Percentiles rank a stretch among this genome's conserved stretches.
Evolutionary conservation across 495 filamentous ascomycete genomes (phyloP).

Genomic region (Haplographium delicatum): DNA sequence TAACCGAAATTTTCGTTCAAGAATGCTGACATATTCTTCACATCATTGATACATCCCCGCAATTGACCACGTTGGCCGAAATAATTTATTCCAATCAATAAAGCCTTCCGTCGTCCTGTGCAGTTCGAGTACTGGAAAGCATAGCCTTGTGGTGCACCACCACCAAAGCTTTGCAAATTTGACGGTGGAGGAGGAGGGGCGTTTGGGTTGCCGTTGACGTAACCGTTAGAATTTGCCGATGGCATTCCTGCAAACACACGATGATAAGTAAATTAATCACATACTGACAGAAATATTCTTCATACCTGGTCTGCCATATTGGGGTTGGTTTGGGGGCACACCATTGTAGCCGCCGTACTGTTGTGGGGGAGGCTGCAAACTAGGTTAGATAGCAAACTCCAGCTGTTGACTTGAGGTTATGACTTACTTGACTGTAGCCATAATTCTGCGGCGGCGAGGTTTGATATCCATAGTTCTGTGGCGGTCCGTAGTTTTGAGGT

Average conservation of each 20-base stretch:
- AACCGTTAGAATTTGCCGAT: constrained; percentile 44
- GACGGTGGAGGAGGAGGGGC: constrained; percentile 57
- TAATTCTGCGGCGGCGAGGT: constrained; percentile 26
- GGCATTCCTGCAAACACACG: constrained; percentile 32
- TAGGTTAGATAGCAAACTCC: too few species aligned
- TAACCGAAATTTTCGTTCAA: constrained; percentile 89
- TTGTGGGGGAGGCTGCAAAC: constrained; percentile 34
- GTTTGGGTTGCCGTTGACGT: constrained; percentile 44
- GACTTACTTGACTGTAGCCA: constrained; percentile 19
- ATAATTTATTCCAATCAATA: constrained; percentile 97
- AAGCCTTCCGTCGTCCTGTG: constrained; percentile 83
- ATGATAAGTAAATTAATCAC: constrained; percentile 2
- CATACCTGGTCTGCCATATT: constrained; percentile 26
- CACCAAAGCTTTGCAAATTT: constrained; percentile 61
- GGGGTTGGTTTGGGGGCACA: constrained; percentile 29
- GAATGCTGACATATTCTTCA: constrained; percentile 94
- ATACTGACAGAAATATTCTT: background rate
- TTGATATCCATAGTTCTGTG: constrained; percentile 41
- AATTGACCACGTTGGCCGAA: constrained; percentile 90
- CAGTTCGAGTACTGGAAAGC: constrained; percentile 90
- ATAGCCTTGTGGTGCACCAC: constrained; percentile 73
- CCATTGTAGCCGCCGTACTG: constrained; percentile 36
- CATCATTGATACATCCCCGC: constrained; percentile 95
- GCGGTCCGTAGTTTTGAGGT: constrained; percentile 34
- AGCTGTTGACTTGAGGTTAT: too few species aligned